Conservation (phyloP, 306 rosid genomes). For the Vicia sativa region DNA sequence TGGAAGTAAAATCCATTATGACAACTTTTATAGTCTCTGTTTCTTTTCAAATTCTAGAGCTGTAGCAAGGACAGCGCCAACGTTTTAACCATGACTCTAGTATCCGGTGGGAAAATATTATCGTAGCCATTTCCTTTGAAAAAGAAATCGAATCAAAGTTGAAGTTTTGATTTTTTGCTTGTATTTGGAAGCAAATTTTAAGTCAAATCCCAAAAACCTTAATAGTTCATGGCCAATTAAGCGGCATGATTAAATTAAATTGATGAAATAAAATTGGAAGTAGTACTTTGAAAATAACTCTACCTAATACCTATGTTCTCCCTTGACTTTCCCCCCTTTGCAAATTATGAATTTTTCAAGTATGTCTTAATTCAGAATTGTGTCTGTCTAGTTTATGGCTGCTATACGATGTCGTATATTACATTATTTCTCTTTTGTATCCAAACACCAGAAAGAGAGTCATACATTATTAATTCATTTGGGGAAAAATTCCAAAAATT, state of each 20-base stretch:
- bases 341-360: constrained; percentile 1
- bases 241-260: background rate
- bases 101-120: constrained; percentile 4
- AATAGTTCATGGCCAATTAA: constrained; percentile 1
- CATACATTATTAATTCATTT: constrained; percentile 11
- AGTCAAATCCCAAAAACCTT: background rate
- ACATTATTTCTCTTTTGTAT: background rate
- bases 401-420: background rate
- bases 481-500: constrained; percentile 25
- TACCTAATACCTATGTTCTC: background rate
- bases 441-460: constrained; percentile 14
- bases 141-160: background rate
- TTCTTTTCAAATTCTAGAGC: constrained; percentile 17
- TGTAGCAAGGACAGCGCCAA: background rate
- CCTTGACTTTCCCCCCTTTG: background rate
- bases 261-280: background rate
- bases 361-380: background rate
- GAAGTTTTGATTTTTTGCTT: background rate
- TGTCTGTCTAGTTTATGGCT: background rate
- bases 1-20: constrained; percentile 22
- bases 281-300: background rate
- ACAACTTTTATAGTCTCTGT: background rate
- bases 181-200: background rate
- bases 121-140: background rate
- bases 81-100: background rate